Evolutionary conservation across 1,284 basidiomycete genomes (phyloP).

Genomic region (Cryptococcus hybrid): DNA sequence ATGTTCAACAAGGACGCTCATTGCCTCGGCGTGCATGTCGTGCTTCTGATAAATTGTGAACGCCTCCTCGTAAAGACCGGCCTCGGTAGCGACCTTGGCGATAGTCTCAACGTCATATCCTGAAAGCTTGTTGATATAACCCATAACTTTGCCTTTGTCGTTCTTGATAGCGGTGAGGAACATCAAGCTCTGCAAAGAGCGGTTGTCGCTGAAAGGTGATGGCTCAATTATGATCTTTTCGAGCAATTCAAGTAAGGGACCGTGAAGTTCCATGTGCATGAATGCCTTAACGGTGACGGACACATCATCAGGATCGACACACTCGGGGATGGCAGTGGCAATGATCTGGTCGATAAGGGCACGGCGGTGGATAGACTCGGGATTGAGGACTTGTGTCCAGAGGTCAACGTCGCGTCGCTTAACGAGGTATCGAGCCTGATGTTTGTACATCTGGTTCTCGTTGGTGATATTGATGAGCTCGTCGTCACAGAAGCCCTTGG

Average conservation of each 20-base stretch:
- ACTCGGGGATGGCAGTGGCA: constrained; percentile 93
- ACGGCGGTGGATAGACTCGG: constrained; percentile 89
- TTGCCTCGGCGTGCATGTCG: constrained; percentile 88
- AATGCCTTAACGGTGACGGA: constrained; percentile 99
- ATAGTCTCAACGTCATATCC: constrained; percentile 96
- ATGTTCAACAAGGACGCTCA: constrained; percentile 97
- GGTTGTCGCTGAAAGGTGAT: constrained; percentile 97
- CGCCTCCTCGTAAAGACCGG: constrained; percentile 95
- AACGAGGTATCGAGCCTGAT: constrained; percentile 97
- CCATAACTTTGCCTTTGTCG: constrained; percentile 98
- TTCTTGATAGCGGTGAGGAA: constrained; percentile 95
- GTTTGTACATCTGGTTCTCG: constrained; percentile 99
- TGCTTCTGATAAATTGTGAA: constrained; percentile 96
- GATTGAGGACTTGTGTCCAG: constrained; percentile 91
- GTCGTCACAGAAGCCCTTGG: constrained; percentile 98
- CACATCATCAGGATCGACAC: constrained; percentile 97
- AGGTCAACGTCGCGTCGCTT: constrained; percentile 94
- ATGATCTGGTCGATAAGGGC: constrained; percentile 95
- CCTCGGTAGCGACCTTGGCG: constrained; percentile 94
- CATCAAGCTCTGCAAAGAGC: constrained; percentile 90
- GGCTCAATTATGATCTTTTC: constrained; percentile 99
- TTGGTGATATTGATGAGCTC: constrained; percentile 97
- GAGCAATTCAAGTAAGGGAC: constrained; percentile 94
- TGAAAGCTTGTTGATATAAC: constrained; percentile 95
- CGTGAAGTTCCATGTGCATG: constrained; percentile 93